A percentile compares a stretch with the other conserved stretches of the same genome.
These are phyloP conservation scores for Acanthamoeba royreba DNA, from an alignment of 208 protist genomes.

Conservation along the genomic window DNA sequence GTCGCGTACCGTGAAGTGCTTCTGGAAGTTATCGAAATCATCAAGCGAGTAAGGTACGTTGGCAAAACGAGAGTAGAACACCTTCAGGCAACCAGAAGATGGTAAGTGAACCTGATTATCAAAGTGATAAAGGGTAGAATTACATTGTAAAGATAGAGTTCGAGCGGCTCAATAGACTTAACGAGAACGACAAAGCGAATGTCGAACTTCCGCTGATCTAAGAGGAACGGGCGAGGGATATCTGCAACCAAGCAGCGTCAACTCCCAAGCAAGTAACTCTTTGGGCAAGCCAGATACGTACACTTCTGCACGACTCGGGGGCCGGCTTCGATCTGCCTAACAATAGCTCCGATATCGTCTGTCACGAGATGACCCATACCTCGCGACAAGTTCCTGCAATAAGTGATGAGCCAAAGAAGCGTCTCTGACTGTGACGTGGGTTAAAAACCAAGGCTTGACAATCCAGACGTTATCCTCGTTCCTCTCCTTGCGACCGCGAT, in stretches of 20 bases:
- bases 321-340: neutral
- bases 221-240: neutral
- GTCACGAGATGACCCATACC: neutral
- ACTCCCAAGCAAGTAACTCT: neutral
- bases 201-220: constrained; percentile 52
- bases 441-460: constrained; percentile 53
- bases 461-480: constrained; percentile 53
- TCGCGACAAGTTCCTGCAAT: neutral
- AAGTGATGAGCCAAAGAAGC: no score
- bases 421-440: no score
- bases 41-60: neutral
- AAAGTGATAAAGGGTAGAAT: neutral
- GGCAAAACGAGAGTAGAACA: neutral
- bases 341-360: neutral
- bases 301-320: neutral
- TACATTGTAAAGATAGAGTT: constrained; percentile 60
- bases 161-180: constrained; percentile 53
- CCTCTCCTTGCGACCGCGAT: constrained; percentile 6
- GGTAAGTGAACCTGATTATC: neutral
- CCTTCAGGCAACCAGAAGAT: neutral
- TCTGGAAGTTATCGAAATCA: neutral
- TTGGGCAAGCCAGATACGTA: neutral
- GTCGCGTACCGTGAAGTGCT: constrained; percentile 19
- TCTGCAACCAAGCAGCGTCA: neutral
- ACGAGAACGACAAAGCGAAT: constrained; percentile 54